Evolutionary conservation across 169 alveolate species (phyloP).

Genomic region (Babesia ovis): DNA sequence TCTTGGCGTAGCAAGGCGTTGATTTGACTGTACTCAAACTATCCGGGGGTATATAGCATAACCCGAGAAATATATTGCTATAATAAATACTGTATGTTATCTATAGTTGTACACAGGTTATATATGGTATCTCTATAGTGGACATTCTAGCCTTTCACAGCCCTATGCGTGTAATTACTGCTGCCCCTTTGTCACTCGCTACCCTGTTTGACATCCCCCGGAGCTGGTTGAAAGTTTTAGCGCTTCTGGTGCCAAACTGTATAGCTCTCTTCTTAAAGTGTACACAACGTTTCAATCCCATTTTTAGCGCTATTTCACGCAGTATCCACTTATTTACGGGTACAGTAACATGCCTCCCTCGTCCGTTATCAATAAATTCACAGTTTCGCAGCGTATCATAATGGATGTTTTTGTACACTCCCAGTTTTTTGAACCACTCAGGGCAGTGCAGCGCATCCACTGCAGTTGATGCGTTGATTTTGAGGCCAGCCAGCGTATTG

Average conservation of each 20-base stretch:
- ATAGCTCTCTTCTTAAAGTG: slow-evolving; percentile 76
- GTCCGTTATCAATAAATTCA: slow-evolving; percentile 30
- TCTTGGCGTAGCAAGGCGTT: slow-evolving; percentile 56
- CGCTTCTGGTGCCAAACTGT: slow-evolving; percentile 74
- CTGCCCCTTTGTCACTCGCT: slow-evolving; percentile 62
- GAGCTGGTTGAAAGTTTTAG: slow-evolving; percentile 47
- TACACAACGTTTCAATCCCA: slow-evolving; percentile 59
- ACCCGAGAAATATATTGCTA: too few relatives aligned
- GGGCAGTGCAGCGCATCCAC: slow-evolving; percentile 52
- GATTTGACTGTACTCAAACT: neutral
- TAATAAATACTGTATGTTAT: too few relatives aligned
- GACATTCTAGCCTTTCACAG: neutral
- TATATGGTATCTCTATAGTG: too few relatives aligned
- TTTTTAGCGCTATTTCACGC: slow-evolving; percentile 62
- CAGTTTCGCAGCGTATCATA: slow-evolving; percentile 18
- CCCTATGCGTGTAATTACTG: neutral
- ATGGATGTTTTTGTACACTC: slow-evolving; percentile 26
- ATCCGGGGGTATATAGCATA: too few relatives aligned
- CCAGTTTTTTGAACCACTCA: slow-evolving; percentile 51
- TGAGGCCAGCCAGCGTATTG: slow-evolving; percentile 30
- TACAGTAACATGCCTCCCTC: slow-evolving; percentile 22
- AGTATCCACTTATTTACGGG: slow-evolving; percentile 73
- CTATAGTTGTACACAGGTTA: too few relatives aligned
- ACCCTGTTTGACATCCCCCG: slow-evolving; percentile 62
- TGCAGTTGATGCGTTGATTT: slow-evolving; percentile 44